Evolutionary conservation across 345 rosid genomes (phyloP).

Genomic region (Syzygium jambos): DNA sequence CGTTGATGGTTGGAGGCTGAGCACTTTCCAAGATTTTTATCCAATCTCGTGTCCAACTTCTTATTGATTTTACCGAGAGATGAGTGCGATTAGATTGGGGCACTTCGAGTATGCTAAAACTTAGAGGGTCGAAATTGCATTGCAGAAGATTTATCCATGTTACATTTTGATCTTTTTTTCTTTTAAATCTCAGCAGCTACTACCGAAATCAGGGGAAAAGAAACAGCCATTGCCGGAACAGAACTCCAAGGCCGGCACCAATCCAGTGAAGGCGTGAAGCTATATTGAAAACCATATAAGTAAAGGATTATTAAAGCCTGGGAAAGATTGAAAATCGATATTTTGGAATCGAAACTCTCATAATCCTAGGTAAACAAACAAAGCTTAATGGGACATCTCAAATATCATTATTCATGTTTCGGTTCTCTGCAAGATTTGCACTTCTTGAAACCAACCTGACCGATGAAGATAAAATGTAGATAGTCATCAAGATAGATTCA

Average conservation of each 20-base stretch:
- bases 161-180: background rate
- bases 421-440: background rate
- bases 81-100: background rate
- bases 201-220: background rate
- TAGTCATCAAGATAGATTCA: background rate
- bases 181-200: background rate
- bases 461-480: background rate
- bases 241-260: no score
- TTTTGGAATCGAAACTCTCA: background rate
- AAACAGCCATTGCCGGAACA: background rate
- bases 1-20: background rate
- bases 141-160: background rate
- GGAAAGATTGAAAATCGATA: background rate
- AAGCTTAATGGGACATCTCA: background rate
- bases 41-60: background rate
- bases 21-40: background rate
- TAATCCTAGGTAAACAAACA: background rate
- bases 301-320: no score
- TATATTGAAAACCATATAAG: no score
- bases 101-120: background rate
- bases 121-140: no score
- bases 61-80: background rate
- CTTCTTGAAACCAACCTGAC: background rate
- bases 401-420: background rate
- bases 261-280: no score